Conservation (phyloP, 371 early-diverging fungal genomes). For the Mortierella sp. region DNA sequence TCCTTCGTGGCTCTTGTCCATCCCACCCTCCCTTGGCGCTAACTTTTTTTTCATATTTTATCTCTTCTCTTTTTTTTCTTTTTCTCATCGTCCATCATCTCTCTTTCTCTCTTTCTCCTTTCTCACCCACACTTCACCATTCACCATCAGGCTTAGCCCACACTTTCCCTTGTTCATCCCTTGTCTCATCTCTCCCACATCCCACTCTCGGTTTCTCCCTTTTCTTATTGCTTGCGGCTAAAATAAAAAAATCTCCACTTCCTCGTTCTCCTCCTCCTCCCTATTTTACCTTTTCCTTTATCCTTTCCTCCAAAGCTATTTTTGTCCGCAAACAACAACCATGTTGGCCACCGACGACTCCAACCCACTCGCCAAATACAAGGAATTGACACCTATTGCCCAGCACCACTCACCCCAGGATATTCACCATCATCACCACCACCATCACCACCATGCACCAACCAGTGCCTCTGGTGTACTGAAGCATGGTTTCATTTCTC, state of each 20-base stretch:
- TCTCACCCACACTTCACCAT: conserved; percentile 1
- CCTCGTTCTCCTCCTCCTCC: not conserved
- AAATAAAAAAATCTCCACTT: too few relatives aligned
- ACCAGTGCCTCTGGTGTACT: conserved; percentile 61
- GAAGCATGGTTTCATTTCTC: conserved; percentile 85
- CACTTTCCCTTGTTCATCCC: not conserved
- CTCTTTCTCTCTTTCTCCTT: not conserved
- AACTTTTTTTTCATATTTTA: not conserved
- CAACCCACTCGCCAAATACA: conserved; percentile 47
- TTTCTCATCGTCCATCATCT: conserved; percentile 6
- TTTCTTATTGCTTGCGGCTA: not conserved
- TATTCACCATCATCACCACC: conserved; percentile 11
- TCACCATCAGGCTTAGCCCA: not conserved
- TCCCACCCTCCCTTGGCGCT: not conserved
- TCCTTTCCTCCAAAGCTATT: not conserved
- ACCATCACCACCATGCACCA: conserved; percentile 33
- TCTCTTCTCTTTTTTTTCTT: not conserved
- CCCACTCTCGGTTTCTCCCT: not conserved
- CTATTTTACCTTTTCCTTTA: too few relatives aligned
- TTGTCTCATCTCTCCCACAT: not conserved
- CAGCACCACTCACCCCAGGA: not conserved
- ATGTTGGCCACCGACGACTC: conserved; percentile 34
- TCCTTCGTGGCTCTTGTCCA: not conserved
- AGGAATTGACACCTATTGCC: conserved; percentile 47
- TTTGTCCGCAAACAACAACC: conserved; percentile 2